Evolutionary conservation across 1,284 basidiomycete species (phyloP).

Genomic region (Nidula niveotomentosa): DNA sequence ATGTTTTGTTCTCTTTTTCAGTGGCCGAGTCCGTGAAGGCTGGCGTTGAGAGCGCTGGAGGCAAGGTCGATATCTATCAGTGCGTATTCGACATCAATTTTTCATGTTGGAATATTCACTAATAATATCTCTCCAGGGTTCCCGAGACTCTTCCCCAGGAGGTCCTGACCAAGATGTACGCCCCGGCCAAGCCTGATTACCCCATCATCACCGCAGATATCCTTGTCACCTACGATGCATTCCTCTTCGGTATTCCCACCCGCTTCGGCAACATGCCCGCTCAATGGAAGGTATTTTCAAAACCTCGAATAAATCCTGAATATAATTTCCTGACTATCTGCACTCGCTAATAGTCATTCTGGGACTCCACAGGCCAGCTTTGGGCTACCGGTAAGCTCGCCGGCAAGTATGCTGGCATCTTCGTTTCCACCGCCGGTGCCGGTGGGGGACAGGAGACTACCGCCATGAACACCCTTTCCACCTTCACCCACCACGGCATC

Average conservation of each 20-base stretch:
- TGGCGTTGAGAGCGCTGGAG: constrained; percentile 74
- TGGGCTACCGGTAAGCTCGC: neutral
- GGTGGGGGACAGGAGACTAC: neutral
- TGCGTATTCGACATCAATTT: constrained; percentile 29
- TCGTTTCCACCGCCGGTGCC: neutral
- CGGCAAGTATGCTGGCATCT: neutral
- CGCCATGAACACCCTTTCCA: neutral
- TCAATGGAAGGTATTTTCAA: constrained; percentile 61
- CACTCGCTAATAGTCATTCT: neutral
- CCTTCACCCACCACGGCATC: neutral
- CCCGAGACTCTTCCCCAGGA: constrained; percentile 83
- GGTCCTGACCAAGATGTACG: constrained; percentile 75
- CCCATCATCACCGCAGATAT: constrained; percentile 69
- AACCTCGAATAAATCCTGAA: neutral
- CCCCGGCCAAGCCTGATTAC: constrained; percentile 70
- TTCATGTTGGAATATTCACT: no score
- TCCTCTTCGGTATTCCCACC: constrained; percentile 79
- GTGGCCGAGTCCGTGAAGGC: constrained; percentile 80
- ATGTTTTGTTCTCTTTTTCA: constrained; percentile 2
- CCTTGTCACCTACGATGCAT: constrained; percentile 67
- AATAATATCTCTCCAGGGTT: constrained; percentile 42
- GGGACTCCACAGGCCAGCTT: neutral
- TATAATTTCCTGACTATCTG: no score
- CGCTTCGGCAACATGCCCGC: constrained; percentile 72
- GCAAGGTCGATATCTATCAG: constrained; percentile 73